Evolutionary conservation across 257 asterid genomes (phyloP), one percentile per base, ranked within the genome.

Genomic region (Lycium ferocissimum): DNA sequence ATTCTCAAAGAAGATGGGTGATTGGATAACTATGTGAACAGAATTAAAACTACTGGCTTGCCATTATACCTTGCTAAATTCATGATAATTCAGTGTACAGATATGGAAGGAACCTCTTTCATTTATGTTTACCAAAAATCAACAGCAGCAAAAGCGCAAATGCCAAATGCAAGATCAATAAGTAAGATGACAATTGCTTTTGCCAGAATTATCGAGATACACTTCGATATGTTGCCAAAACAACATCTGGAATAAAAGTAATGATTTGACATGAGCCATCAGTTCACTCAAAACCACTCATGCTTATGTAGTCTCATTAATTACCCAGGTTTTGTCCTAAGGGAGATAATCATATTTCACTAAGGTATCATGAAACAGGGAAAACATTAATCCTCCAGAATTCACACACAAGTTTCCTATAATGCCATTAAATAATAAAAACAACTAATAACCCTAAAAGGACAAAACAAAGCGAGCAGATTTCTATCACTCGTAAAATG

Each of bases 321-420:
- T 76, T 33, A 26, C 82, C 82, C 14, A 51, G 26, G 65, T 51
- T 76, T 49, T 0, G 0, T 7, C 12, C 63, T 4, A 66, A 12
- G 1, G 45, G 45, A 66, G 73, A 76, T 53, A 53, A 76, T 9
- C 15, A 49, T 20, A 47, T 75, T 75, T 49, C 81, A 47, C 20
- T 6, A 76, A 76, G 47, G 82, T 14, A 76, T 51, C 14, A 76
- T 53, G 82, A 22, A 51, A 53, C 82, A 51, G 40, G 63, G 53
- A 76, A 47, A 26, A 22, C 47, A 51, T 3, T 26, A 26, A 76
- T 22, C 47, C 18, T 67, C 45, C 58, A 26, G 18, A 83, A 35
- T 83, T 22, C 69, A 69, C 22, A 22, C 67, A 67, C n/a, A 37
- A 69, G 57, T 67, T 69, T 69, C 70, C 53, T 35, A 83, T 51